Conservation (phyloP, 2,329 filamentous ascomycete species). For the Moelleriella libera region DNA sequence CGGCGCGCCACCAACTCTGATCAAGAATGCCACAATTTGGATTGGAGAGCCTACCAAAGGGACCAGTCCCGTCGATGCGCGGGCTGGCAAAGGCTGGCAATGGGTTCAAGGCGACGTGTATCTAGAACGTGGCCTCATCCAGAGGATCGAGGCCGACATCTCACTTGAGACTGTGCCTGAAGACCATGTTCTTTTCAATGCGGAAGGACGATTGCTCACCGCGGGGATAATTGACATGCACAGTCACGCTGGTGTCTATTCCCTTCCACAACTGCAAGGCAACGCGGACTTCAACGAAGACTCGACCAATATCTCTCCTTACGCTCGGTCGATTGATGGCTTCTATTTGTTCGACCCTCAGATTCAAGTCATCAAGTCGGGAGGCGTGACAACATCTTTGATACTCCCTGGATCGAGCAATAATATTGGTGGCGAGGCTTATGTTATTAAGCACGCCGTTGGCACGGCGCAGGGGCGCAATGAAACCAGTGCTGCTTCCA, state of each 20-base stretch:
- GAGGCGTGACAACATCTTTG: slow-evolving; percentile 56
- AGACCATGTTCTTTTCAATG: slow-evolving; percentile 39
- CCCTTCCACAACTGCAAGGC: slow-evolving; percentile 39
- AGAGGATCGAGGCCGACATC: slow-evolving; percentile 33
- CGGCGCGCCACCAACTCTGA: slow-evolving; percentile 44
- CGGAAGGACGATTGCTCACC: slow-evolving; percentile 46
- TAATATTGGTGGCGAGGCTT: slow-evolving; percentile 60
- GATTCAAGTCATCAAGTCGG: slow-evolving; percentile 55
- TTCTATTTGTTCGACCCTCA: slow-evolving; percentile 50
- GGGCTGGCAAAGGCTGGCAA: slow-evolving; percentile 41
- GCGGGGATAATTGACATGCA: slow-evolving; percentile 61
- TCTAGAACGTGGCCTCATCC: slow-evolving; percentile 46
- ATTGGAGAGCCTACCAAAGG: slow-evolving; percentile 43
- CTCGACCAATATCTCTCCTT: slow-evolving; percentile 50
- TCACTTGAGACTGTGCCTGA: slow-evolving; percentile 25
- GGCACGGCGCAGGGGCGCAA: slow-evolving; percentile 43
- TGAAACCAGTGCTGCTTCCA: slow-evolving; percentile 47
- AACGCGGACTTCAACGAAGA: slow-evolving; percentile 50
- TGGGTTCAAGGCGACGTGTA: slow-evolving; percentile 49
- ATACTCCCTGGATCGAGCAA: slow-evolving; percentile 57
- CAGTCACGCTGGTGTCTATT: slow-evolving; percentile 46
- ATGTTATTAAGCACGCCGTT: slow-evolving; percentile 53
- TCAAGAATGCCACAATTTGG: slow-evolving; percentile 55
- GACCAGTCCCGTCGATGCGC: slow-evolving; percentile 35
- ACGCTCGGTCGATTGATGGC: slow-evolving; percentile 51